Conservation (phyloP, 2,329 filamentous ascomycete genomes). For the Aspergillus piperis region DNA sequence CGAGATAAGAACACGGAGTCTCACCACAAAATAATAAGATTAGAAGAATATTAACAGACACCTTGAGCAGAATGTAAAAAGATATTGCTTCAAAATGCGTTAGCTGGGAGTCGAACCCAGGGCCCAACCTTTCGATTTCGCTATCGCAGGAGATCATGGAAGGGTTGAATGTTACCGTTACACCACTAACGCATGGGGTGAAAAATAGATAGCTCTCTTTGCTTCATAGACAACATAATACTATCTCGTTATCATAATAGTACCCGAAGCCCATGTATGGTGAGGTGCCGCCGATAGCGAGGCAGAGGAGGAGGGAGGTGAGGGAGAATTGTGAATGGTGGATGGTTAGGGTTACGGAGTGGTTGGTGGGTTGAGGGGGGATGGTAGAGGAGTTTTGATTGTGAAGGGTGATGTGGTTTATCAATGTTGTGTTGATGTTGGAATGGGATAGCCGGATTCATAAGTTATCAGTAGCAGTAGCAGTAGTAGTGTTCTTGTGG, state of each 20-base stretch:
- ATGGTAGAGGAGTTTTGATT: conserved; percentile 17
- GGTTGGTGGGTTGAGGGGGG: conserved; percentile 22
- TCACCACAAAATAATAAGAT: no score
- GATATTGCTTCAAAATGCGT: background rate
- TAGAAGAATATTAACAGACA: background rate
- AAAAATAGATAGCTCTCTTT: background rate
- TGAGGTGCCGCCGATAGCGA: conserved; percentile 19
- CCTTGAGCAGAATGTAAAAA: background rate
- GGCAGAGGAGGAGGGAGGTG: conserved; percentile 17
- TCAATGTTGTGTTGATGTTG: background rate
- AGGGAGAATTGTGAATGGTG: conserved; percentile 30
- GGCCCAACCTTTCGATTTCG: background rate
- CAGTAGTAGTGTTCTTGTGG: no score
- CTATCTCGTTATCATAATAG: no score
- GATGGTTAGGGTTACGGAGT: conserved; percentile 24
- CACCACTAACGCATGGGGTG: background rate
- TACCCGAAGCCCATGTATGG: background rate
- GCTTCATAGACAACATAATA: background rate
- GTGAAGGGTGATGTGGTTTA: background rate
- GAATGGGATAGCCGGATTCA: background rate
- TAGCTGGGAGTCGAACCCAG: background rate
- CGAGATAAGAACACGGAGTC: no score
- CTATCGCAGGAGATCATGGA: background rate
- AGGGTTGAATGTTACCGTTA: background rate
- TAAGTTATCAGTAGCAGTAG: no score